Evolutionary conservation across 805 yeast genomes (phyloP), one percentile per base, ranked within the genome.

Genomic region (Blastobotrys chiropterorum): DNA sequence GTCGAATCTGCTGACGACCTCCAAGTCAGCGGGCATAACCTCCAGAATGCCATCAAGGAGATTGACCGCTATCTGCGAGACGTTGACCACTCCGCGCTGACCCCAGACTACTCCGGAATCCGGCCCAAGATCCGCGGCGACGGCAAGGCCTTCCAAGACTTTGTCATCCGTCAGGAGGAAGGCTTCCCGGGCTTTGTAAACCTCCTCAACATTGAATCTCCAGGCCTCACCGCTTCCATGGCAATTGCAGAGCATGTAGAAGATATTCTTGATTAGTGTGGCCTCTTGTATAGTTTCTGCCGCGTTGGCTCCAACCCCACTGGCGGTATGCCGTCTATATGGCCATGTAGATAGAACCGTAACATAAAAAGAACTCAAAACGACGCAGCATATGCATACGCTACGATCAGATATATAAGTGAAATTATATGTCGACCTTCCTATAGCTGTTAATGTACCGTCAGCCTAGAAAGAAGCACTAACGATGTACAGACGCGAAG

Each of bases 191-290:
- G 96, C 1, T 90, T 88, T 61, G 77, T 89, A 26, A 90, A 87
- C 58, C 70, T 87, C 49, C 62, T 89, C 43, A 95, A 92, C 0
- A 89, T 90, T 13, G 97, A 90, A 64, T 85, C 94, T 61, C 97
- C 97, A 0, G 97, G 97, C 0, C 72, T 90, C 53, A 90, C 97
- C 1, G 69, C 94, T 0, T 73, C 90, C 2, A 72, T 87, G 81
- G 95, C 92, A 0, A 88, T 90, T 53, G 96, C 82, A 0, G 85
- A 83, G 61, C 76, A 85, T 60, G 95, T 90, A 15, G 60, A 56
- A 16, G 40, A 44, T 4, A 50, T 57, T 7, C 30, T 55, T 7
- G 41, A 43, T 3, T 46, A 46, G 42, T 2, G 22, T 6, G 21
- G 13, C 54, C 42, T 49, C 20, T 22, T 20, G n/a, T n/a, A n/a